Evolutionary conservation across 2,329 filamentous ascomycete genomes (phyloP), one percentile per base, ranked within the genome.

Genomic region (Nectriaceae sp.): DNA sequence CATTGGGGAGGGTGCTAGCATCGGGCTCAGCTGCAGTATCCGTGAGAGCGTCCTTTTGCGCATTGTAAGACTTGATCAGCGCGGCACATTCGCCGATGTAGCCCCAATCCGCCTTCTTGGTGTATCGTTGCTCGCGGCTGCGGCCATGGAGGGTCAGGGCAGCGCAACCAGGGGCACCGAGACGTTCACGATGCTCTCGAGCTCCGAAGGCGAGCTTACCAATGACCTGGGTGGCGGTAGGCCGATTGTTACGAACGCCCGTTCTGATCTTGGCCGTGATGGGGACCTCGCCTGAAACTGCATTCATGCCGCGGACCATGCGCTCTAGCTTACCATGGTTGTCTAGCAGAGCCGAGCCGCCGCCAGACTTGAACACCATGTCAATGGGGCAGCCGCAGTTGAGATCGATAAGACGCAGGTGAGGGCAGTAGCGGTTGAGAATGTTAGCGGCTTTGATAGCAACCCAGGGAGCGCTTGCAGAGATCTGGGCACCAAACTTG

Each of bases 331-430:
- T 97, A 49, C 84, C 84, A 22, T 83, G 89, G 45, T 86, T 79
- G 62, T 99, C 94, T n/a, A 99, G 84, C 15, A 99, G 82, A 2
- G 90, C 93, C 18, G 93, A 96, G 4, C 94, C 94, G 35, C 89
- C 90, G 42, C 94, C 94, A 39, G 87, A 80, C 60, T 91, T 85
- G 76, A 84, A 97, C 43, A 99, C 87, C 60, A 97, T 83, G 66
- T 99, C 94, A 65, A 99, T 97, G 4, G 94, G 94, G 65, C 94
- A 99, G 38, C 94, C 94, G 62, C 93, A 97, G 75, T 99, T 99
- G 59, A 99, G 77, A 64, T 99, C 94, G 56, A 99, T 89, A 33
- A 96, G 84, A 29, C 94, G 89, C 18, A 99, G 79, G 61, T 90
- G 83, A 3, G 94, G 92, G 48, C 92, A 85, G 55, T 88, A 83